Conservation (phyloP, 164 flowering plant genomes). For the Chimonanthus salicifolius region DNA sequence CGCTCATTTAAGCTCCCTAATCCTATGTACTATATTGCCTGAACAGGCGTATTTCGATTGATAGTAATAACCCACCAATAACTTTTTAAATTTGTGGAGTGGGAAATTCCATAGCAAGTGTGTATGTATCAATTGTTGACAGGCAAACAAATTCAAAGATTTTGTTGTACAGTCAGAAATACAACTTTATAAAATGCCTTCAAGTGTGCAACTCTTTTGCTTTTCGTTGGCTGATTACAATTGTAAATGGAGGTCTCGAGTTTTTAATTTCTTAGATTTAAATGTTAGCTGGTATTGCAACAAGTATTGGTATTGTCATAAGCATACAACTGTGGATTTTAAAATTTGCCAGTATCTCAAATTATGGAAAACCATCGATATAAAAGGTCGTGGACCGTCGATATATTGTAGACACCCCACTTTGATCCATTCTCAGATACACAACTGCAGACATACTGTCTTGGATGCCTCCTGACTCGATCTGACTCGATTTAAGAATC, state of each 20-base stretch:
- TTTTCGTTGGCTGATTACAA: neutral
- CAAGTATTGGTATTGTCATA: neutral
- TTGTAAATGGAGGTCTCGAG: neutral
- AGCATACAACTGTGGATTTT: neutral
- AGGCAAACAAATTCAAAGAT: neutral
- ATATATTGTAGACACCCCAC: no score
- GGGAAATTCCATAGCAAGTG: neutral
- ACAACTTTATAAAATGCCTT: neutral
- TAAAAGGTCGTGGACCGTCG: neutral
- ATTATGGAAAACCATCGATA: neutral
- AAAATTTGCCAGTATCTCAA: neutral
- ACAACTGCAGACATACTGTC: no score
- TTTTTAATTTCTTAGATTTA: neutral
- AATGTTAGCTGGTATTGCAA: neutral
- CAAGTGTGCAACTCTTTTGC: neutral
- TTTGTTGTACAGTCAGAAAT: neutral
- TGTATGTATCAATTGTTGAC: neutral
- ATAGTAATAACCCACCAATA: neutral
- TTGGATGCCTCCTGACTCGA: no score
- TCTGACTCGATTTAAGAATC: no score
- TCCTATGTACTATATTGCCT: slow-evolving; percentile 83
- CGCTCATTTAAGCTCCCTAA: slow-evolving; percentile 93
- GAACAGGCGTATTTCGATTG: slow-evolving; percentile 6
- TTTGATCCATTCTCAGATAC: no score
- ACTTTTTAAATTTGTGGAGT: neutral